Conservation (phyloP, 2,329 filamentous ascomycete genomes). For the Penicillium nordicum region DNA sequence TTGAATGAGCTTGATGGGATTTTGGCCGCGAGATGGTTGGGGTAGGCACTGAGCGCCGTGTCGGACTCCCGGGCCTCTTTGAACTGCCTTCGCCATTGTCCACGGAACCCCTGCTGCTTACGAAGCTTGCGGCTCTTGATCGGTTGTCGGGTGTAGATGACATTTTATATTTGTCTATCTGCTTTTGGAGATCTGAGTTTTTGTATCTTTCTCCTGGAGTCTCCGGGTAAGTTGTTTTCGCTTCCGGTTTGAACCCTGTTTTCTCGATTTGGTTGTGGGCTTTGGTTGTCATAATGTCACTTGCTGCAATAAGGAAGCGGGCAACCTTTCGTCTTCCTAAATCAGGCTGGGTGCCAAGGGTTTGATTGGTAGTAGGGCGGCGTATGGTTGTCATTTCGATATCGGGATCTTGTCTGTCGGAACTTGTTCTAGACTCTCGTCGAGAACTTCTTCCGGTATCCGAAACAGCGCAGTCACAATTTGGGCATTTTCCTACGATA, state of each 20-base stretch:
- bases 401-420: not conserved
- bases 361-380: constrained; percentile 3
- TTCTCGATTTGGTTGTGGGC: constrained; percentile 50
- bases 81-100: constrained; percentile 19
- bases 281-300: constrained; percentile 49
- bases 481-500: not conserved
- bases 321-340: constrained; percentile 45
- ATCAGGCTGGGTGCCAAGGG: constrained; percentile 14
- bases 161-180: constrained; percentile 39
- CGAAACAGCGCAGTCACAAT: not conserved
- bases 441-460: not conserved
- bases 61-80: not conserved
- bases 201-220: constrained; percentile 53
- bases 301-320: constrained; percentile 42
- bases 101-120: constrained; percentile 1
- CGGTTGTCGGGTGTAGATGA: constrained; percentile 26
- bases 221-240: constrained; percentile 52
- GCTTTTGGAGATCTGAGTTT: constrained; percentile 34
- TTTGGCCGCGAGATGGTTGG: not conserved
- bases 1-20: constrained; percentile 4
- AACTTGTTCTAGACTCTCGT: not conserved
- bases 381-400: not conserved
- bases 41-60: constrained; percentile 10
- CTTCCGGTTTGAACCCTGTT: constrained; percentile 48
- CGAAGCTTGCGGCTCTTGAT: constrained; percentile 8